Evolutionary conservation across 331 rosid species (phyloP), one percentile per base, ranked within the genome.

Genomic region (Pyrus hybrid): DNA sequence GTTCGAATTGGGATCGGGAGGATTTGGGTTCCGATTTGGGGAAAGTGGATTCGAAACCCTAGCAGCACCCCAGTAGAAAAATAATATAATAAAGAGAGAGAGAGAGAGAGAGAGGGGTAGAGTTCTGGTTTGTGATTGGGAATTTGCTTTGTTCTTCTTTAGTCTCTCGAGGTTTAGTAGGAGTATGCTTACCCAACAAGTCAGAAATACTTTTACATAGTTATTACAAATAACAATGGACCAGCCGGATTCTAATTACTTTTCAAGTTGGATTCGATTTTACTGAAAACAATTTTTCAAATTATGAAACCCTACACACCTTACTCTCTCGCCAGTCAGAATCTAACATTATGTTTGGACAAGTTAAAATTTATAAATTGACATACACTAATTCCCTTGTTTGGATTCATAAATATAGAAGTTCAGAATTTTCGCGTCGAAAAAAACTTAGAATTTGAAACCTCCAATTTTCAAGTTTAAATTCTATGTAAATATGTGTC

Each of bases 1-100:
- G 54, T 61, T 41, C 17, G 63, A 65, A 43, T 56, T 65, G 64
- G 63, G 63, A 13, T 69, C 51, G 30, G 53, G 63, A 78, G 86
- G 67, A 70, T 85, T 81, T 85, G 86, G 85, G 67, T 90, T 79
- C 83, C 84, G 84, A 74, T 29, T 64, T 64, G 70, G 81, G 53
- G 25, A 47, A 30, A 18, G 56, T 56, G 47, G 87, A 83, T 75
- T 81, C 71, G 82, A 83, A 86, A 86, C 83, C 85, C 87, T 80
- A 80, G 63, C 37, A 57, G 14, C 45, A 13, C 60, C 32, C 67
- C n/a, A 66, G 83, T 13, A 14, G 9, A 4, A 7, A 35, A 73
- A 41, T 21, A 49, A 58, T 58, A 21, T 22, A 16, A 54, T 60
- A 12, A 12, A 5, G 54, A 43, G 72, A 21, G 3, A 41, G 56